Evolutionary conservation across 139 green algal genomes (phyloP), one percentile per base, ranked within the genome.

Genomic region (Haematococcus lacustris): DNA sequence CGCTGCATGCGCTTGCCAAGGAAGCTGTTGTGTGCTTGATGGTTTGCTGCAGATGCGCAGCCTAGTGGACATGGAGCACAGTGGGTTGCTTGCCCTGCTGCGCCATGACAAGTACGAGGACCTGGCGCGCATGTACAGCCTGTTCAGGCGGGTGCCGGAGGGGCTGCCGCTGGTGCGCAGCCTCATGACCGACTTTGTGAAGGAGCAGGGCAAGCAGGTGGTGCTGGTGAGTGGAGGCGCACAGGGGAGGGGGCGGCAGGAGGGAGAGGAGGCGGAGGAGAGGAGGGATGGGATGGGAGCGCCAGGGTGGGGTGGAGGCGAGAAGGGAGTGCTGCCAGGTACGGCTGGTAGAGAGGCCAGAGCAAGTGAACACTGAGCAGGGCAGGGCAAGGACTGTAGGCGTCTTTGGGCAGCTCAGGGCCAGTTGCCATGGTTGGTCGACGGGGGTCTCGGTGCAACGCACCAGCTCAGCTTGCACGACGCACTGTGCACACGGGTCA

Each of bases 11-110:
- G n/a, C n/a, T n/a, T n/a, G n/a, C n/a, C n/a, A n/a, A n/a, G n/a
- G n/a, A n/a, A n/a, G 17, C 60, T 68, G 13, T 25, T 41, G 62
- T 43, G 33, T 68, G n/a, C 5, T 26, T 68, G 32, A 28, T 68
- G 32, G 38, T 51, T 39, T 51, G 63, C 37, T 69, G 23, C 39
- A 96, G 87, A 92, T 97, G 88, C 76, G 81, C 38, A 71, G 86
- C 37, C 87, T 98, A n/a, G 88, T 93, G 33, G 86, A 96, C 69
- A 98, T 97, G 94, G 92, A 97, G 75, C 86, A 90, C 82, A 90
- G 76, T 47, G 94, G 94, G 9, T 76, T 97, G 70, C 80, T 98
- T 38, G 65, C 85, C 23, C 78, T 97, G 83, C 76, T 98, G 67
- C 43, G 81, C 37, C 71, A 89, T 47, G 87, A 94, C 79, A 87